These are phyloP conservation scores for Phialocephala sp. DNA, from an alignment of 2,329 filamentous ascomycete species.

Conservation along the genomic window DNA sequence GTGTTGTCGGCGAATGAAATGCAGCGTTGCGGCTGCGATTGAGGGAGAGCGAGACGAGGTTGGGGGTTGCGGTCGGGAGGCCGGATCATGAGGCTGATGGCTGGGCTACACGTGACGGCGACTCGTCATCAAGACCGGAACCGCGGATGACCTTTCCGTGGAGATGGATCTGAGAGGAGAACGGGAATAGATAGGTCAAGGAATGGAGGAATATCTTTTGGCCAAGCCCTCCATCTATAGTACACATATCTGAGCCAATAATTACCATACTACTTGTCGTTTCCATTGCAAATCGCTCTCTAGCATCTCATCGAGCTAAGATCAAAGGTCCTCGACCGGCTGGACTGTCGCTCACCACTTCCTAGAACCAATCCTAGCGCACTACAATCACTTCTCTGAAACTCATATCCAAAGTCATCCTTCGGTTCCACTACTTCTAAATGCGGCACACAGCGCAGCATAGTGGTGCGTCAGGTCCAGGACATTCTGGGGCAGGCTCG, in stretches of 20 bases:
- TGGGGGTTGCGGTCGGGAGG: not conserved
- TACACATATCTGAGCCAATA: conserved; percentile 6
- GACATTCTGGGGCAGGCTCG: conserved; percentile 89
- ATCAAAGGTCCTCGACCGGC: not conserved
- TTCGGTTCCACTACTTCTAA: conserved; percentile 79
- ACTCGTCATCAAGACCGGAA: not conserved
- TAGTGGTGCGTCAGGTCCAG: conserved; percentile 96
- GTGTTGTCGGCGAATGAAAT: not conserved
- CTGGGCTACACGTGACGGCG: not conserved
- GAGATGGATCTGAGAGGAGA: not conserved
- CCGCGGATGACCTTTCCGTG: not conserved
- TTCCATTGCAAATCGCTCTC: not conserved
- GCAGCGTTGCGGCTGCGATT: not conserved
- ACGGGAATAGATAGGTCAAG: not conserved
- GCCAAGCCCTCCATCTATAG: not conserved
- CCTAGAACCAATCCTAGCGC: not conserved
- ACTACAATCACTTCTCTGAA: not conserved
- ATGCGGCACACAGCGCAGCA: conserved; percentile 90
- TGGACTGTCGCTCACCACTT: not conserved
- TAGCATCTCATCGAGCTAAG: not conserved
- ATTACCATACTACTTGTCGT: not conserved
- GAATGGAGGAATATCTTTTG: not conserved
- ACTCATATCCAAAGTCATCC: conserved; percentile 29
- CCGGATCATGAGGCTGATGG: not conserved
- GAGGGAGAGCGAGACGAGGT: conserved; percentile 2